Percentiles rank a stretch among this genome's conserved stretches.
Conservation (phyloP, 2,329 filamentous ascomycete species). For the Cadophora gregata region DNA sequence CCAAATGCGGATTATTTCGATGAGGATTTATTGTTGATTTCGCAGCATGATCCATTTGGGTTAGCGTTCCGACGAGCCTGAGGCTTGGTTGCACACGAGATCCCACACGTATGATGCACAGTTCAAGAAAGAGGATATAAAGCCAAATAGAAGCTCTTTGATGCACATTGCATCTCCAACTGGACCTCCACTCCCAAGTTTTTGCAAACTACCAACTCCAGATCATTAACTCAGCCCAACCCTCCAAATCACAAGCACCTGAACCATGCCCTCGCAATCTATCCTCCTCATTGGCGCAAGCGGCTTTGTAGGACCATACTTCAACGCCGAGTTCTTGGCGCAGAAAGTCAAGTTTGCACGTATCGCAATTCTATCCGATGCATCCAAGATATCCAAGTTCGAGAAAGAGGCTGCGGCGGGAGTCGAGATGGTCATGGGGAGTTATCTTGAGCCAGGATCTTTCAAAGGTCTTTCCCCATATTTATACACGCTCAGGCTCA, state of each 20-base stretch:
- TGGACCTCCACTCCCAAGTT: too few species aligned
- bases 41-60: neutral
- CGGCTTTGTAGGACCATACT: neutral
- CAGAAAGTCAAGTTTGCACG: slow-evolving; percentile 19
- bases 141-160: too few species aligned
- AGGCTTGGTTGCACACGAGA: too few species aligned
- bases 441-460: neutral
- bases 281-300: slow-evolving; percentile 30
- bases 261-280: neutral
- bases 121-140: too few species aligned
- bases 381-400: slow-evolving; percentile 17
- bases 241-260: too few species aligned
- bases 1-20: too few species aligned
- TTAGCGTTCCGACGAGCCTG: neutral
- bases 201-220: neutral
- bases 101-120: too few species aligned
- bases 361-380: slow-evolving; percentile 18
- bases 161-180: too few species aligned
- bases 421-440: neutral
- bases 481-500: neutral
- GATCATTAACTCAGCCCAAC: too few species aligned
- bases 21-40: neutral
- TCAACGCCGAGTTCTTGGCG: slow-evolving; percentile 9
- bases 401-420: neutral
- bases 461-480: neutral